phyloP scores from a whole-genome alignment of 257 asterid species.

The Nicotiana knightiana region DNA sequence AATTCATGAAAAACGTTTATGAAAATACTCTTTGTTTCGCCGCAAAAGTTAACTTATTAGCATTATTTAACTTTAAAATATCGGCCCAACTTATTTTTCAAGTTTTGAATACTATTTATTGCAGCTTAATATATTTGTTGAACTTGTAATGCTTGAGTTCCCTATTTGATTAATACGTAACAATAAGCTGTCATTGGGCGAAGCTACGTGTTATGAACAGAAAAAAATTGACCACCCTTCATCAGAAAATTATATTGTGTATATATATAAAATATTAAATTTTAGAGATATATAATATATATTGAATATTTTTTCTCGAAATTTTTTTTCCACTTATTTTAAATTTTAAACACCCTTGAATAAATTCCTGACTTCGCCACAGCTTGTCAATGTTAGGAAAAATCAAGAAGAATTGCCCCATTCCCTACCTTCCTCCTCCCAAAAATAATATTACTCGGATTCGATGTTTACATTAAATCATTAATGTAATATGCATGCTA shows the following conservation, averaged over 20 bases:
- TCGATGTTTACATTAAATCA: too few relatives aligned
- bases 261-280: too few relatives aligned
- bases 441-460: too few relatives aligned
- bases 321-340: too few relatives aligned
- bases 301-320: too few relatives aligned
- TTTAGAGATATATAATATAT: too few relatives aligned
- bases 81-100: conserved; percentile 13
- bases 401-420: neutral
- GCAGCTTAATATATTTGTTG: conserved; percentile 26
- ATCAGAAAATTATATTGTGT: too few relatives aligned
- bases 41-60: conserved; percentile 15
- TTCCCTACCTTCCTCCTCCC: neutral
- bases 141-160: conserved; percentile 11
- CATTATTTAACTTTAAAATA: conserved; percentile 9
- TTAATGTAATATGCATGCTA: too few relatives aligned
- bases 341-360: too few relatives aligned
- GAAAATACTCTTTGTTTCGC: neutral
- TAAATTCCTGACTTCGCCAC: too few relatives aligned
- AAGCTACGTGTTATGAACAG: too few relatives aligned
- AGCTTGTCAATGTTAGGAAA: neutral
- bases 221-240: too few relatives aligned
- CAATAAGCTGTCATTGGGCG: neutral
- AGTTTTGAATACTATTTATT: conserved; percentile 24
- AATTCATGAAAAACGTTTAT: neutral
- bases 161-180: conserved; percentile 11